Evolutionary conservation across 805 yeast genomes (phyloP), one percentile per base, ranked within the genome.

Genomic region (Jamesozyma lodderae): DNA sequence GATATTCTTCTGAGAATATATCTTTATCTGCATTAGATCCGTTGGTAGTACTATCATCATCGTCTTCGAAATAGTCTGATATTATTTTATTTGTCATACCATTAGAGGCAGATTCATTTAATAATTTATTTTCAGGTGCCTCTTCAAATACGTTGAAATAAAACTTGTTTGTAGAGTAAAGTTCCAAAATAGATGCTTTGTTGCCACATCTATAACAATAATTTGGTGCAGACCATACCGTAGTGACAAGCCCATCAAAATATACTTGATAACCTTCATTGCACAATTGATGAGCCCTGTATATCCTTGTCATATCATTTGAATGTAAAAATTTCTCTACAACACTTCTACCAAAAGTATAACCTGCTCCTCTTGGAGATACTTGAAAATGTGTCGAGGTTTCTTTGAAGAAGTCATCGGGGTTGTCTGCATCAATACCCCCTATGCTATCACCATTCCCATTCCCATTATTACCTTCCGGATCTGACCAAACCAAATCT

Each of bases 151-250:
- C 95, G 55, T 92, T 92, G 62, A 90, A 92, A 50, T 67, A 73
- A 44, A 75, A 70, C 38, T 75, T 78, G 33, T 83, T 80, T 19
- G 78, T 75, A 35, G 73, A 75, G 48, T 72, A 74, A 4, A 92
- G 77, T 59, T 92, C 98, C 45, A 92, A 68, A n/a, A 92, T 88
- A n/a, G 95, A 83, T 4, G 98, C 98, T 56, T 86, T 77, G 57
- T 92, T 92, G 0, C 98, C 98, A 60, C 99, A 92, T 44, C 98
- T 62, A 53, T 92, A 92, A 57, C 98, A 92, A 57, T 92, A 92
- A 56, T 92, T 92, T 0, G 99, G 99, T 0, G 98, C 98, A 1
- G 92, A 80, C 99, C 99, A 92, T 6, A 92, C 97, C 0, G 99
- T 92, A 26, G 94, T 79, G 33, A 94, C 84, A 45, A 82, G 72